Evolutionary conservation across 2,329 filamentous ascomycete genomes (phyloP).

Genomic region (Colletotrichum melonis): DNA sequence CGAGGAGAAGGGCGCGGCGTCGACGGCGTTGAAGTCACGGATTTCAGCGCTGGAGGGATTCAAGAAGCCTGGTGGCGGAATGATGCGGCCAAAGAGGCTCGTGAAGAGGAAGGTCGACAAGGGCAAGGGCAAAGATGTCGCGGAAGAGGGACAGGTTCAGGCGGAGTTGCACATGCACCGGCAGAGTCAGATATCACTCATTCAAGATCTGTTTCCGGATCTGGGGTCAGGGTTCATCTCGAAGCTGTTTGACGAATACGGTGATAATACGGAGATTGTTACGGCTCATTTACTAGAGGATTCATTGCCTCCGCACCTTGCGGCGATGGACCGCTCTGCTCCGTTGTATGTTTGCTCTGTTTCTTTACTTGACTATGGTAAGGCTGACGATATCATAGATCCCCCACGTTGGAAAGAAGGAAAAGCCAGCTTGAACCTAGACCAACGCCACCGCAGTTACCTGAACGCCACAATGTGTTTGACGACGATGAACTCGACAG

Average conservation of each 20-base stretch:
- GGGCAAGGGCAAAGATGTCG: conserved; percentile 65
- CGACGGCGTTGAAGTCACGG: conserved; percentile 68
- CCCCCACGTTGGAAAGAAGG: conserved; percentile 25
- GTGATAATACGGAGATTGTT: conserved; percentile 80
- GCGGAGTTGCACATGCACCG: conserved; percentile 78
- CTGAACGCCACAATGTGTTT: conserved; percentile 77
- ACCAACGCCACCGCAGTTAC: conserved; percentile 66
- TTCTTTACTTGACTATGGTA: conserved; percentile 17
- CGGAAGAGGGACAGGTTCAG: conserved; percentile 50
- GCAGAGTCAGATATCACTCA: conserved; percentile 85
- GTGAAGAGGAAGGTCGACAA: conserved; percentile 70
- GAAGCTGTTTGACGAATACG: conserved; percentile 82
- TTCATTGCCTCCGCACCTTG: conserved; percentile 76
- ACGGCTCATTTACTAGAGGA: conserved; percentile 85
- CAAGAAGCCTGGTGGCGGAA: conserved; percentile 63
- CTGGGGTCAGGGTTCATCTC: conserved; percentile 86
- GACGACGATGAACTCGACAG: conserved; percentile 85
- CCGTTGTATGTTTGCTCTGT: conserved; percentile 62
- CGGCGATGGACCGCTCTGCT: conserved; percentile 71
- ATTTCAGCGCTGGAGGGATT: conserved; percentile 71
- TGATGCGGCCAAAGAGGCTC: conserved; percentile 61
- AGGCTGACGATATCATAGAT: conserved; percentile 39
- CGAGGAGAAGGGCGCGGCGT: conserved; percentile 59
- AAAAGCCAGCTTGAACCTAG: conserved; percentile 61
- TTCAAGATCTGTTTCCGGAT: conserved; percentile 95